phyloP scores from a whole-genome alignment of 106 monocot species.

The Apostasia ramifera region DNA sequence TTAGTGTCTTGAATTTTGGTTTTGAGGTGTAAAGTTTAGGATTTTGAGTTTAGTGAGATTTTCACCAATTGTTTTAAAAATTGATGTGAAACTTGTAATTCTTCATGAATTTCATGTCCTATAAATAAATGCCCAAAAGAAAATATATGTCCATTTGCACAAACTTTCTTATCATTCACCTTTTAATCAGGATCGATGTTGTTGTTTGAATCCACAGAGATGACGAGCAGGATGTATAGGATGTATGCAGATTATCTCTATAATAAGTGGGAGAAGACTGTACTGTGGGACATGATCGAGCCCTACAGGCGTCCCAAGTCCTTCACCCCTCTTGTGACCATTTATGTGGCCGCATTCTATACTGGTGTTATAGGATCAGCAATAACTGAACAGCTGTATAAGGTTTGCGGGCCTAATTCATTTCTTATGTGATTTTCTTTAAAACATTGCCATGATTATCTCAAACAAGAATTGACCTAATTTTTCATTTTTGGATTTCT shows the following conservation, averaged over 20 bases:
- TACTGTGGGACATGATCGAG: slow-evolving; percentile 76
- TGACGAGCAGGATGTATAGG: slow-evolving; percentile 56
- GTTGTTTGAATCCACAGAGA: slow-evolving; percentile 9
- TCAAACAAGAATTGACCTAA: background rate
- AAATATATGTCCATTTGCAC: no score
- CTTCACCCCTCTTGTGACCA: slow-evolving; percentile 44
- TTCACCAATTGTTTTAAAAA: no score
- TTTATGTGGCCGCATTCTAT: slow-evolving; percentile 71
- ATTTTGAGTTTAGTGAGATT: no score
- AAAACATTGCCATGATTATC: background rate
- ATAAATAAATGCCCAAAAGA: no score
- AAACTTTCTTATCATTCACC: no score
- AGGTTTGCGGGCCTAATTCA: slow-evolving; percentile 20
- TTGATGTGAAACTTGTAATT: no score
- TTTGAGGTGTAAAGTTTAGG: no score
- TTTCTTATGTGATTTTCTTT: background rate
- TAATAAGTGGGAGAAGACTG: slow-evolving; percentile 65
- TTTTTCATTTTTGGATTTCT: background rate
- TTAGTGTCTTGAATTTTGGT: no score
- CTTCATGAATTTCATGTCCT: no score
- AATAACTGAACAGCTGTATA: slow-evolving; percentile 68
- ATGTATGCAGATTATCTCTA: slow-evolving; percentile 51
- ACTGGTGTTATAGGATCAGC: slow-evolving; percentile 67
- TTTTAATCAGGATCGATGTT: no score
- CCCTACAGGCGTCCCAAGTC: slow-evolving; percentile 60